A percentile compares a stretch with the other conserved stretches of the same genome.
These are phyloP conservation scores for Metschnikowia matae DNA, from an alignment of 805 yeast species.

Conservation along the genomic window DNA sequence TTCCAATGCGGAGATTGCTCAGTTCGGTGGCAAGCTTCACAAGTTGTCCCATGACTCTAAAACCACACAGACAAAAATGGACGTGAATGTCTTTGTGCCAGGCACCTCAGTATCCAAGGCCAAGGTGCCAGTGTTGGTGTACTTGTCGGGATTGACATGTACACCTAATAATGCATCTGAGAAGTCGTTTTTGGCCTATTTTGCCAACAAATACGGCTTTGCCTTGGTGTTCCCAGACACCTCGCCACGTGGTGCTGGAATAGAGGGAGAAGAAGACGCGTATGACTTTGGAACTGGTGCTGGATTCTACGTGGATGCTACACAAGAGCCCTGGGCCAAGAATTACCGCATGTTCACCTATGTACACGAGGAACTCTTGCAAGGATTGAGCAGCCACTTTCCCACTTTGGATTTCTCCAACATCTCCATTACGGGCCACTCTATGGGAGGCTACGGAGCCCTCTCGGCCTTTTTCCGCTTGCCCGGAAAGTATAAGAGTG, in stretches of 20 bases:
- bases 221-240: slow-evolving; percentile 95
- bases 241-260: slow-evolving; percentile 81
- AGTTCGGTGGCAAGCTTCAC: slow-evolving; percentile 70
- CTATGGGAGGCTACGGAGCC: slow-evolving; percentile 99
- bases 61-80: slow-evolving; percentile 68
- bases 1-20: slow-evolving; percentile 49
- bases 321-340: slow-evolving; percentile 61
- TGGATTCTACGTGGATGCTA: slow-evolving; percentile 88
- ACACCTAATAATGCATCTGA: slow-evolving; percentile 91
- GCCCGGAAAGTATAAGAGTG: slow-evolving; percentile 71
- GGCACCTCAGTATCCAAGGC: slow-evolving; percentile 28
- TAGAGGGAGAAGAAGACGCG: slow-evolving; percentile 74
- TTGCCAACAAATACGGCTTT: slow-evolving; percentile 77
- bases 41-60: slow-evolving; percentile 73
- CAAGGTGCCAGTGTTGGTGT: slow-evolving; percentile 67
- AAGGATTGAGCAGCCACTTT: slow-evolving; percentile 40
- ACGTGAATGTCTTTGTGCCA: slow-evolving; percentile 81
- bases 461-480: slow-evolving; percentile 60
- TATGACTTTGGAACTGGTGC: slow-evolving; percentile 96
- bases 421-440: slow-evolving; percentile 86
- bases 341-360: slow-evolving; percentile 87
- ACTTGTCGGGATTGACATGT: slow-evolving; percentile 87
- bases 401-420: slow-evolving; percentile 57
- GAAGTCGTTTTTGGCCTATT: slow-evolving; percentile 82
- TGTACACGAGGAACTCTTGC: slow-evolving; percentile 68